Conservation (phyloP, 352 stramenopile genomes). For the Pseudoperonospora humuli region DNA sequence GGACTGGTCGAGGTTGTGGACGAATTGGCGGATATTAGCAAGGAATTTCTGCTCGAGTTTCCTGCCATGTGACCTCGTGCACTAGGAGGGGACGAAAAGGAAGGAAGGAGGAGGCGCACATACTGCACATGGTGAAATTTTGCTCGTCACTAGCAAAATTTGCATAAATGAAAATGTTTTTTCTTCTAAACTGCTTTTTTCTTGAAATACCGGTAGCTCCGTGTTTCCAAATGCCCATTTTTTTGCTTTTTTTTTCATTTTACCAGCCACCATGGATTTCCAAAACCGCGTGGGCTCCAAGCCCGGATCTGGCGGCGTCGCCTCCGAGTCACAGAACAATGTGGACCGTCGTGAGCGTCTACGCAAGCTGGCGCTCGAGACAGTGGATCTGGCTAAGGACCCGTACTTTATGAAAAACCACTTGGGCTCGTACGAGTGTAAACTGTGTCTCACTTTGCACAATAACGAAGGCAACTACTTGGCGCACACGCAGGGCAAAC, state of each 20-base stretch:
- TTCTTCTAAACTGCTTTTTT: background rate
- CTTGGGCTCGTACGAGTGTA: slow-evolving; percentile 98
- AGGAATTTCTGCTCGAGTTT: slow-evolving; percentile 95
- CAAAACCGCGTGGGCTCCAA: slow-evolving; percentile 83
- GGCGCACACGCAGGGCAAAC: slow-evolving; percentile 98
- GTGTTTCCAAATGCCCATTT: too few species aligned
- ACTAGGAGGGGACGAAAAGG: background rate
- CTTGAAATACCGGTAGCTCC: too few species aligned
- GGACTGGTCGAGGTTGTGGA: slow-evolving; percentile 93
- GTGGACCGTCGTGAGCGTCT: slow-evolving; percentile 95
- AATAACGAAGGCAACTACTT: slow-evolving; percentile 99
- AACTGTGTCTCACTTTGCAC: slow-evolving; percentile 98
- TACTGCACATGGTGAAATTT: background rate
- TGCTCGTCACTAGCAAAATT: background rate
- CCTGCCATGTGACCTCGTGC: slow-evolving; percentile 93
- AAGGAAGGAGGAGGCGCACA: background rate
- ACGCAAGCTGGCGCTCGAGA: slow-evolving; percentile 97
- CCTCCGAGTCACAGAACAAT: slow-evolving; percentile 71
- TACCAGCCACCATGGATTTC: slow-evolving; percentile 52
- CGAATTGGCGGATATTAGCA: slow-evolving; percentile 88
- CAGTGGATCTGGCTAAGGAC: slow-evolving; percentile 97
- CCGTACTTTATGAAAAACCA: slow-evolving; percentile 99
- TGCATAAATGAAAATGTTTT: background rate
- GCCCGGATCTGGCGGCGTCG: slow-evolving; percentile 65
- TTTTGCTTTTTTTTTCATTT: background rate